phyloP scores from a whole-genome alignment of 2,329 filamentous ascomycete species.

The Dothistroma septosporum region DNA sequence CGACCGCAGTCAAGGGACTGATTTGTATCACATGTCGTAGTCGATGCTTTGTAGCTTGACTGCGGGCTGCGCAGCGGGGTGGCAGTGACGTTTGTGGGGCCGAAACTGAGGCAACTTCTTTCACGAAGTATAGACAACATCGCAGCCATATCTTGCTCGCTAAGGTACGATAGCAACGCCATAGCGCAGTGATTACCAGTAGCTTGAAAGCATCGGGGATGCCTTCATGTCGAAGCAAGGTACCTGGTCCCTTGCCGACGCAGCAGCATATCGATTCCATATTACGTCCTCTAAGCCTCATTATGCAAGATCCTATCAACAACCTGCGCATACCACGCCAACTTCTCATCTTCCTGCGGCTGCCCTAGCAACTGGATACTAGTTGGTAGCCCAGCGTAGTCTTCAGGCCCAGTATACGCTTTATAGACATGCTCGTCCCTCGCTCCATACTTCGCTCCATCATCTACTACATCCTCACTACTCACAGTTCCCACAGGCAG shows the following conservation, averaged over 20 bases:
- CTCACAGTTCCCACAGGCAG: neutral
- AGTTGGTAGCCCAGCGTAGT: neutral
- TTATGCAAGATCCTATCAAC: neutral
- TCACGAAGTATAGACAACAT: neutral
- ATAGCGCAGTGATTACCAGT: too few species aligned
- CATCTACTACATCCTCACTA: neutral
- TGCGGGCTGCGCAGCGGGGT: neutral
- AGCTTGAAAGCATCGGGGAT: too few species aligned
- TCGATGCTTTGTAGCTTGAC: neutral
- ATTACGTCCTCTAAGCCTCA: neutral
- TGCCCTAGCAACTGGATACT: neutral
- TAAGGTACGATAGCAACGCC: too few species aligned
- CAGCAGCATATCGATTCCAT: neutral
- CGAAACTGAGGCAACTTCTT: conserved; percentile 7
- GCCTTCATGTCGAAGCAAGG: too few species aligned
- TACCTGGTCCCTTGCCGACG: neutral
- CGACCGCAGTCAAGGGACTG: neutral
- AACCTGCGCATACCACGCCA: neutral
- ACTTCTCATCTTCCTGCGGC: neutral
- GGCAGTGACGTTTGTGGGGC: conserved; percentile 1
- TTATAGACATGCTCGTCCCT: neutral
- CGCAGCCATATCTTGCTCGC: neutral
- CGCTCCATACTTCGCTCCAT: neutral
- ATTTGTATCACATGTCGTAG: conserved; percentile 3
- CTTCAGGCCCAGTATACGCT: neutral